These are phyloP conservation scores for Macrophomina pseudophaseolina DNA, from an alignment of 2,329 filamentous ascomycete species.

Conservation along the genomic window DNA sequence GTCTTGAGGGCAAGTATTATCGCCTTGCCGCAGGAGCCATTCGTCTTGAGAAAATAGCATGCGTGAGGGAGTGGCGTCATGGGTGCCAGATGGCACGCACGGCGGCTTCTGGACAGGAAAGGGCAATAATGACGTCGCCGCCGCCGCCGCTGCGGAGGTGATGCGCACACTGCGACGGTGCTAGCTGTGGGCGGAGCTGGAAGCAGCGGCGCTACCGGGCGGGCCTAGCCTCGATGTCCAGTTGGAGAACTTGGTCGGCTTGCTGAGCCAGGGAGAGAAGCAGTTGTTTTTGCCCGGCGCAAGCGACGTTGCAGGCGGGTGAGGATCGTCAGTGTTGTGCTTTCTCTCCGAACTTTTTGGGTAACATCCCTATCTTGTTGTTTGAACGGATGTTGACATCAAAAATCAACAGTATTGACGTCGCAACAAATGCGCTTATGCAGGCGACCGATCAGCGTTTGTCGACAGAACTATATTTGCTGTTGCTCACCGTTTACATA, in stretches of 20 bases:
- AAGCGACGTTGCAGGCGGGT: slow-evolving; percentile 57
- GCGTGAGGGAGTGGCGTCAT: slow-evolving; percentile 48
- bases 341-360: too few species aligned
- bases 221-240: slow-evolving; percentile 28
- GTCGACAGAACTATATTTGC: slow-evolving; percentile 63
- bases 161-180: slow-evolving; percentile 29
- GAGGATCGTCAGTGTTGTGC: slow-evolving; percentile 32
- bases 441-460: slow-evolving; percentile 60
- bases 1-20: slow-evolving; percentile 56
- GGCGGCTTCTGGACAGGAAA: not conserved
- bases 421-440: slow-evolving; percentile 62
- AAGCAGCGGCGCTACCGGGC: not conserved
- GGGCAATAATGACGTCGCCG: not conserved
- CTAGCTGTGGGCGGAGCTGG: slow-evolving; percentile 31
- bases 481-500: slow-evolving; percentile 62
- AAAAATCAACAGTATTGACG: slow-evolving; percentile 55
- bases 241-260: slow-evolving; percentile 28
- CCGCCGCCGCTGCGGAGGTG: slow-evolving; percentile 28
- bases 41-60: slow-evolving; percentile 52
- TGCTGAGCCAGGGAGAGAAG: slow-evolving; percentile 56
- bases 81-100: slow-evolving; percentile 22
- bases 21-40: slow-evolving; percentile 60
- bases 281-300: slow-evolving; percentile 67
- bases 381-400: not conserved
- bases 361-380: too few species aligned